phyloP scores from a whole-genome alignment of 208 protist species.

The Leishmania braziliensis region DNA sequence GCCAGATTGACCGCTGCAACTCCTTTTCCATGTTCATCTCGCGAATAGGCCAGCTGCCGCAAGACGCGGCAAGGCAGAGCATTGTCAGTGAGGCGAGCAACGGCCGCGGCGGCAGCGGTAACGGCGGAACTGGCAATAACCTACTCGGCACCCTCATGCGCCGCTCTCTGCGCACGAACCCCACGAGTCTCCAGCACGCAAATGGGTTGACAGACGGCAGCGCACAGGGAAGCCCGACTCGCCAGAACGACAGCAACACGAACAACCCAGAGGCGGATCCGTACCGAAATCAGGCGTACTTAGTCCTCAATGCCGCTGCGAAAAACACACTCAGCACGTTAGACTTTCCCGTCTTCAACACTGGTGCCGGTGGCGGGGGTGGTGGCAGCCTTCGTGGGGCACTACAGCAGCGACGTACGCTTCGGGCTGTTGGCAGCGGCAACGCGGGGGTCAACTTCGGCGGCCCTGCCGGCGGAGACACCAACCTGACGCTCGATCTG shows the following conservation, averaged over 20 bases:
- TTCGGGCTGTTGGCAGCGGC: slow-evolving; percentile 3
- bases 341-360: slow-evolving; percentile 67
- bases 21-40: slow-evolving; percentile 47
- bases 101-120: slow-evolving; percentile 1
- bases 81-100: slow-evolving; percentile 11
- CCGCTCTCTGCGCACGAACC: slow-evolving; percentile 28
- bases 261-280: slow-evolving; percentile 28
- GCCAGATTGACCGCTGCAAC: slow-evolving; percentile 40
- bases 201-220: slow-evolving; percentile 1
- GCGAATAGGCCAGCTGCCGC: slow-evolving; percentile 38
- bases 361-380: slow-evolving; percentile 12
- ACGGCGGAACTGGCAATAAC: background rate
- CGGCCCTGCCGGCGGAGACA: slow-evolving; percentile 12
- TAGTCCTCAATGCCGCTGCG: slow-evolving; percentile 58
- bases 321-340: slow-evolving; percentile 48
- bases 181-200: slow-evolving; percentile 5
- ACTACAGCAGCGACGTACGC: slow-evolving; percentile 19
- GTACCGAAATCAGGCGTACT: slow-evolving; percentile 59
- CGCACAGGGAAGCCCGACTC: slow-evolving; percentile 3
- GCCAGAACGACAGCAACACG: slow-evolving; percentile 1
- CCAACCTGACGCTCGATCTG: slow-evolving; percentile 45
- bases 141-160: slow-evolving; percentile 11
- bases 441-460: slow-evolving; percentile 8
- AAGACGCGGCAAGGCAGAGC: slow-evolving; percentile 22
- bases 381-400: slow-evolving; percentile 9